phyloP scores from a whole-genome alignment of 768 basidiomycete species.

The Heimioporus sp. region DNA sequence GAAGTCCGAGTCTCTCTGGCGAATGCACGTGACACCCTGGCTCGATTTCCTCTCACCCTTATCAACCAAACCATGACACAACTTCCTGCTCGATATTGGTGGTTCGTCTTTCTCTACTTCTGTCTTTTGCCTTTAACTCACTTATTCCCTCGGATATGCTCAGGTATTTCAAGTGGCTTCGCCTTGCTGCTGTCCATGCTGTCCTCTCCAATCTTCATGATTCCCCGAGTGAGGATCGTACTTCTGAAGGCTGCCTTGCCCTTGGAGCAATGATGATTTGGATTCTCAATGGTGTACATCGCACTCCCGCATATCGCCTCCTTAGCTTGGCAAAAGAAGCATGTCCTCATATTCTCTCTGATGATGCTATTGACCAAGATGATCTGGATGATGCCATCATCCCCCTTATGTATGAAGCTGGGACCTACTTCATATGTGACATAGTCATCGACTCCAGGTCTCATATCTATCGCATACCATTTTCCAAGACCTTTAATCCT shows the following conservation, averaged over 20 bases:
- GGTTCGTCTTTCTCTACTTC: neutral
- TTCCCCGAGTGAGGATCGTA: neutral
- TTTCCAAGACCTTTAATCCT: neutral
- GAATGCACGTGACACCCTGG: neutral
- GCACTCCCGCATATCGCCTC: too few species aligned
- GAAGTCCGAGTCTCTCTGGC: neutral
- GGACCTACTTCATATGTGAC: neutral
- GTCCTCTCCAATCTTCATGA: neutral
- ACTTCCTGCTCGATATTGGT: neutral
- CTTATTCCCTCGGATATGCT: neutral
- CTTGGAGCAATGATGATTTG: neutral
- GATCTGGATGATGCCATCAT: neutral
- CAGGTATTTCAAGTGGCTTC: neutral
- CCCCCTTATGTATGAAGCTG: neutral
- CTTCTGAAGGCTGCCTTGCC: neutral
- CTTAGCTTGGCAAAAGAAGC: too few species aligned
- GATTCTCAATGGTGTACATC: neutral
- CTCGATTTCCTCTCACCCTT: neutral
- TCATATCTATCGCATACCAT: neutral
- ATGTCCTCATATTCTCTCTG: too few species aligned
- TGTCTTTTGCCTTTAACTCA: too few species aligned
- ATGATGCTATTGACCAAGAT: too few species aligned
- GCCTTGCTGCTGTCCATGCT: neutral
- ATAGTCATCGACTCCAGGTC: neutral
- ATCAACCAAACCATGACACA: neutral